phyloP scores from a whole-genome alignment of 192 early-diverging fungal species.

The Coemansia erecta region DNA sequence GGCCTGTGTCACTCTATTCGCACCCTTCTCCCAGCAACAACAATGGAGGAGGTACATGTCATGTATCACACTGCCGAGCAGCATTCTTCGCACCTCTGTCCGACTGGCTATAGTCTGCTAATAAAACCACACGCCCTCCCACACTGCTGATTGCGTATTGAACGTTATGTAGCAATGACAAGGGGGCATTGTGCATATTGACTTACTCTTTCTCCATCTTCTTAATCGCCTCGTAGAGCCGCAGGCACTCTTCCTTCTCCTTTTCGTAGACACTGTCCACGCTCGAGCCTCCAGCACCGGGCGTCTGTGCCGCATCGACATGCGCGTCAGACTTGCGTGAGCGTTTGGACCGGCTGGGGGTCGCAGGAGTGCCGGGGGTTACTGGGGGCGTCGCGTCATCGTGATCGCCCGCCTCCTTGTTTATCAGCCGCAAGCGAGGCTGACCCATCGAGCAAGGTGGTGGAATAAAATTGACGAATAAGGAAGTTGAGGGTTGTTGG shows the following conservation, averaged over 20 bases:
- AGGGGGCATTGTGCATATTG: not conserved
- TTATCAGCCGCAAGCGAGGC: constrained; percentile 45
- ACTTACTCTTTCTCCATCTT: constrained; percentile 52
- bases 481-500: not conserved
- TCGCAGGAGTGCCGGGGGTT: constrained; percentile 1
- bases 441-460: constrained; percentile 30
- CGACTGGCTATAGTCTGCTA: no score
- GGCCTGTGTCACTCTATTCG: no score
- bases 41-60: no score
- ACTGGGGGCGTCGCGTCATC: constrained; percentile 21
- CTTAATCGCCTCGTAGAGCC: constrained; percentile 42
- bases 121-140: not conserved
- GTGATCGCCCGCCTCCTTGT: constrained; percentile 18
- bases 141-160: no score
- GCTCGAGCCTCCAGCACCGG: not conserved
- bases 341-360: constrained; percentile 23
- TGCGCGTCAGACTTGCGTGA: constrained; percentile 28
- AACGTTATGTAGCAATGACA: no score
- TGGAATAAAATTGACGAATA: not conserved
- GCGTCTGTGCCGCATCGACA: constrained; percentile 7
- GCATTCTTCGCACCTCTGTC: no score
- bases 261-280: constrained; percentile 1
- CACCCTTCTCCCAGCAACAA: no score
- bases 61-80: no score
- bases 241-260: constrained; percentile 43